Evolutionary conservation across 1,139 yeast species (phyloP), one percentile per base, ranked within the genome.

Genomic region (Yamadazyma blattariae): DNA sequence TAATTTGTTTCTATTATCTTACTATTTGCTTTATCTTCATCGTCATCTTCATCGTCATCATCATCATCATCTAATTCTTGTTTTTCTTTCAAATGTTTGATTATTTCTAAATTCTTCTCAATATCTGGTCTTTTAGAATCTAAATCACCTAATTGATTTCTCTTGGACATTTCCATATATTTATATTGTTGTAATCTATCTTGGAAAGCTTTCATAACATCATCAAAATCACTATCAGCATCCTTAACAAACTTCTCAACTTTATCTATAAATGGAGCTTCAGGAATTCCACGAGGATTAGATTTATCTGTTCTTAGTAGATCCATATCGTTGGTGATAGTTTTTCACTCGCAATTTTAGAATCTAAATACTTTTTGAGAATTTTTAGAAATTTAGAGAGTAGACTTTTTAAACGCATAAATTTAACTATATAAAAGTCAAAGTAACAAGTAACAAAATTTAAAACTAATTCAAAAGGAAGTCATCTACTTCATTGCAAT

Each of bases 281-380:
- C 86, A 9, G 98, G 99, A 39, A 92, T 92, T 1, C 98, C 98
- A 45, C 97, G 74, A 16, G 96, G 92, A 51, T 90, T 90, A 30
- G 81, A 60, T 30, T 70, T 67, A 16, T 64, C 72, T 10, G 80
- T 74, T 53, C 80, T 75, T 36, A 36, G 36, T 30, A 33, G 27
- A 16, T 37, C 40, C 36, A 36, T 36, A 15, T 5, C 21, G n/a
- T n/a, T 34, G 22, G 27, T 16, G 29, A 27, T 26, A 13, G 14
- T 13, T 26, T 26, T 27, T 17, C 19, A 5, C 19, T 17, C 19
- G 7, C 19, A 17, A 7, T 17, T 17, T 17, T 17, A 7, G 19
- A 17, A 7, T 30, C 23, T 30, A 5, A 8, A 23, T 5, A 8
- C 7, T 17, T 17, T 17, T 7, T 17, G 19, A 17, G 19, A 17